Evolutionary conservation across 805 yeast genomes (phyloP), one percentile per base, ranked within the genome.

Genomic region (Millerago galiae): DNA sequence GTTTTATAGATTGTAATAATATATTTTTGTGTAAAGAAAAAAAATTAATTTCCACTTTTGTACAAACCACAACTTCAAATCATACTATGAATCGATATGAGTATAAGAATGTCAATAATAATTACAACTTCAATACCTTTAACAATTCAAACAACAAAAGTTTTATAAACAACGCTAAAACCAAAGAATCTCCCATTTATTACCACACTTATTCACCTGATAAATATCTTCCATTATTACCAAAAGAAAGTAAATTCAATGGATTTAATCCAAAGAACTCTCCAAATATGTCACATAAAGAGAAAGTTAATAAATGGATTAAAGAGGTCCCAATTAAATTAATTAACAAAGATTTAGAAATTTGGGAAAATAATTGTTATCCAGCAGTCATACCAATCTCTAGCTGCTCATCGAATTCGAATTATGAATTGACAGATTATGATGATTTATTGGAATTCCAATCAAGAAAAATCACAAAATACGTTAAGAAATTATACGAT

Each of bases 271-370:
- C 91, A 11, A 67, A 87, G 53, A 61, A 61, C 26, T 77, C 79
- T 3, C 63, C 72, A 8, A 79, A 77, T 57, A 83, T 84, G 89
- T 70, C 78, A 1, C 74, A 71, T 47, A 65, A 61, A 37, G 91
- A 84, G 52, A 84, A 83, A 52, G 84, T 84, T 1, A 67, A 67
- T 31, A 62, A 58, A 7, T 84, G 93, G 93, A 71, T 84, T 29
- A 62, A 64, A 4, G 66, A 68, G 25, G 71, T 84, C 4, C 90
- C 90, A 1, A 55, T 69, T 8, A 67, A 61, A 39, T 54, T 62
- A 0, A 47, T 59, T 15, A 54, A 38, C 5, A 45, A 50, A 6
- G 48, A 39, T 7, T 24, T 34, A 9, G 36, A 37, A 8, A 31
- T 41, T 14, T 69, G 68, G 71, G 51, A 53, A 21, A 63, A 56